These are phyloP conservation scores for Lasiosphaeria ovina DNA, from an alignment of 495 filamentous ascomycete species.

Conservation along the genomic window DNA sequence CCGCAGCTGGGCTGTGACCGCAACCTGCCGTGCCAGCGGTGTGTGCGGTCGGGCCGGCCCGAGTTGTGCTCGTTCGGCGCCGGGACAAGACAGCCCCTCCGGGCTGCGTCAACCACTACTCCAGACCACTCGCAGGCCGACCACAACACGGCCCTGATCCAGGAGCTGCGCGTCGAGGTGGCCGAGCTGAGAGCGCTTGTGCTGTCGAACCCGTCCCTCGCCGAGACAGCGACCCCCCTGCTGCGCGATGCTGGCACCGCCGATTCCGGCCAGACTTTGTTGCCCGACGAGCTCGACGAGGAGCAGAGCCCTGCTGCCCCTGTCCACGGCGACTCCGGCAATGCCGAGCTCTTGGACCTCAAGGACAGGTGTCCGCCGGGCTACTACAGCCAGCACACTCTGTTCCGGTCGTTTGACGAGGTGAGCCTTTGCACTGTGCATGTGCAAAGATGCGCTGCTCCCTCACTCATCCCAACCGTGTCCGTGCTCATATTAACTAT, in stretches of 20 bases:
- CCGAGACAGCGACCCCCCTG: not conserved
- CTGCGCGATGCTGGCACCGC: not conserved
- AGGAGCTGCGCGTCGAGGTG: not conserved
- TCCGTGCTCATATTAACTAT: not conserved
- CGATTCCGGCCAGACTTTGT: not conserved
- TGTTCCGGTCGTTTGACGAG: slow-evolving; percentile 27
- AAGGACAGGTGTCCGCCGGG: slow-evolving; percentile 18
- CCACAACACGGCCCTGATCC: slow-evolving; percentile 18
- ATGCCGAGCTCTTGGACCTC: slow-evolving; percentile 12
- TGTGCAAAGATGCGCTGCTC: not conserved
- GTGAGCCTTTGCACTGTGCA: slow-evolving; percentile 7
- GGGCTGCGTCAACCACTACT: not conserved
- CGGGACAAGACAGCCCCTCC: not conserved
- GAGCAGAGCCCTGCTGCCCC: not conserved
- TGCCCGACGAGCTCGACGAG: not conserved
- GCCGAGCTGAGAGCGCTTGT: not conserved
- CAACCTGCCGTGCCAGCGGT: slow-evolving; percentile 25
- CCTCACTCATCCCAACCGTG: not conserved
- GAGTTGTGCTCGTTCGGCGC: slow-evolving; percentile 25
- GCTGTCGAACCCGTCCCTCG: not conserved
- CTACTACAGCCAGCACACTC: slow-evolving; percentile 23
- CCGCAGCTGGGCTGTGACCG: slow-evolving; percentile 27
- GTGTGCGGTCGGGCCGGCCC: slow-evolving; percentile 21
- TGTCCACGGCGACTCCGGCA: slow-evolving; percentile 5
- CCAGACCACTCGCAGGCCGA: not conserved